Evolutionary conservation across 768 basidiomycete species (phyloP).

Genomic region (Tulasnella sp.): DNA sequence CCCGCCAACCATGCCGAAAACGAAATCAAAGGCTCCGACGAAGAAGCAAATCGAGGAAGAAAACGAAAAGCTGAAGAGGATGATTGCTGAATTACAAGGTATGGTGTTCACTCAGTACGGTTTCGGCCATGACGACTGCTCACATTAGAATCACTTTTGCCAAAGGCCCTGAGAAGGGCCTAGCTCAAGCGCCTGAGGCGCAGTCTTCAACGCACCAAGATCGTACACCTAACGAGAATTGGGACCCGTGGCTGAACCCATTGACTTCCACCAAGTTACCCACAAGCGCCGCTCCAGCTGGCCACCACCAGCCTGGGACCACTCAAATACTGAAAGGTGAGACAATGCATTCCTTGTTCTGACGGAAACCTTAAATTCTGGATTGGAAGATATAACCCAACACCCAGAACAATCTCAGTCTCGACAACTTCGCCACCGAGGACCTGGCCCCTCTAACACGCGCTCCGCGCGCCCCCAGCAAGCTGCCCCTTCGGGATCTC

Average conservation of each 20-base stretch:
- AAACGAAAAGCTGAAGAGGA: too few species aligned
- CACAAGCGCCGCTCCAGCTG: background rate
- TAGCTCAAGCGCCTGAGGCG: too few species aligned
- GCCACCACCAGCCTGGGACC: too few species aligned
- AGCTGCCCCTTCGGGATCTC: background rate
- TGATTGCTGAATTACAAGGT: too few species aligned
- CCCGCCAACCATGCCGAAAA: background rate
- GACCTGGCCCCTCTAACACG: background rate
- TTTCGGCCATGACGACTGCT: too few species aligned
- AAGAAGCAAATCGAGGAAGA: background rate
- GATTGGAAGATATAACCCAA: background rate
- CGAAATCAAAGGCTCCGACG: background rate
- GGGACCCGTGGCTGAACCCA: background rate
- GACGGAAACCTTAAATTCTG: background rate
- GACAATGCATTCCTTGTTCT: background rate
- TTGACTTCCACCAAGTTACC: background rate
- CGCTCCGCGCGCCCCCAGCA: background rate
- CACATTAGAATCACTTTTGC: too few species aligned
- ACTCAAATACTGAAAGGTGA: background rate
- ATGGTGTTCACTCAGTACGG: too few species aligned
- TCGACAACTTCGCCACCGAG: too few species aligned
- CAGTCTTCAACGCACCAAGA: too few species aligned
- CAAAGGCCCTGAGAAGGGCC: too few species aligned
- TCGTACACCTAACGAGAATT: background rate
- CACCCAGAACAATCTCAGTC: too few species aligned